phyloP scores from a whole-genome alignment of 2,329 filamentous ascomycete genomes.

The Colletotrichum viniferum region DNA sequence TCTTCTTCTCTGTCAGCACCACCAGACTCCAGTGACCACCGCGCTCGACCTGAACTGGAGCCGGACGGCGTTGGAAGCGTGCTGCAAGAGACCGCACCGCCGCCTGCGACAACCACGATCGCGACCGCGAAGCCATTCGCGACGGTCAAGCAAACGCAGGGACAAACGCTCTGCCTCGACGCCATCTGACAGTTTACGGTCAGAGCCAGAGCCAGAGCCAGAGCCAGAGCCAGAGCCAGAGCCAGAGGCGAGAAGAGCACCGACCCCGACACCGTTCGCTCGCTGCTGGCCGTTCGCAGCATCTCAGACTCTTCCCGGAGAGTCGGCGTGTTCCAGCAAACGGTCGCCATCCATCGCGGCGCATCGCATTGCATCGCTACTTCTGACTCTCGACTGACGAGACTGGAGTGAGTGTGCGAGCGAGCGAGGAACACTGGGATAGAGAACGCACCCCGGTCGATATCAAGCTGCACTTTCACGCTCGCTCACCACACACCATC shows the following conservation, averaged over 20 bases:
- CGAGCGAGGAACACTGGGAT: not conserved
- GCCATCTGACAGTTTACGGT: slow-evolving; percentile 6
- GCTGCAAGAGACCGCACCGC: not conserved
- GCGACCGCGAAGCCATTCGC: not conserved
- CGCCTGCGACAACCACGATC: not conserved
- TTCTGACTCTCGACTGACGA: not conserved
- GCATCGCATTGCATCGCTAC: not conserved
- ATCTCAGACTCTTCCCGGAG: not conserved
- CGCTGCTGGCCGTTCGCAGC: not conserved
- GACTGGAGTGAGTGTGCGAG: not conserved
- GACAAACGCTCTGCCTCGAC: slow-evolving; percentile 14
- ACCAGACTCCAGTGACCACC: not conserved
- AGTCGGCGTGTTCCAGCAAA: slow-evolving; percentile 20
- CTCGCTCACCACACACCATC: not conserved
- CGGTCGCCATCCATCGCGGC: slow-evolving; percentile 1
- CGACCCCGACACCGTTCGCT: slow-evolving; percentile 3
- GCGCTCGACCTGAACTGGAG: not conserved
- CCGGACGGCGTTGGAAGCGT: not conserved
- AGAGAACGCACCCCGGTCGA: slow-evolving; percentile 4
- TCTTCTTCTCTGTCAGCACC: not conserved
- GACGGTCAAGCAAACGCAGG: slow-evolving; percentile 12
- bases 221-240: not conserved
- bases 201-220: not conserved
- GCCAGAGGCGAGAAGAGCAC: not conserved
- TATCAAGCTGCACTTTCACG: slow-evolving; percentile 8